Base-by-base conservation (phyloP, 1,139 yeast species). In the Kodamaea suecica region DNA sequence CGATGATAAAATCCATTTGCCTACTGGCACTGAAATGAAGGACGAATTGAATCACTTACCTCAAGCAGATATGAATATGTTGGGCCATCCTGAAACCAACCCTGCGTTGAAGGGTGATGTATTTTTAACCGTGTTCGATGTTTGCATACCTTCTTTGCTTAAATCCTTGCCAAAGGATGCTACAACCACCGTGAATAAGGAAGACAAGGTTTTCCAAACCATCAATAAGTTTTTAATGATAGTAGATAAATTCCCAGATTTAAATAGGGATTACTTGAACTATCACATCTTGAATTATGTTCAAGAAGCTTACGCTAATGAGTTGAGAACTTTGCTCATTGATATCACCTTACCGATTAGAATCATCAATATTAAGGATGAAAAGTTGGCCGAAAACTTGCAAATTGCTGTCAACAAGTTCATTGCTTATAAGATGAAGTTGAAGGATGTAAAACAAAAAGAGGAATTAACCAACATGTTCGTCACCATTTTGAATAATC, bases 51-150 rank as follows among this genome's bases (percentile, higher is more conserved):
- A 79, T 41, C 73, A 76, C 37, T 68, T 88, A 45, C 97, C 97
- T 0, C 96, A 87, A 46, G 87, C 90, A 12, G 95, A 88, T 53
- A 74, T 87, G 71, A 81, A 80, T 46, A 81, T 86, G 75, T 67
- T 90, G 44, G 97, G 97, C 24, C 80, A 81, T 45, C 81, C 84
- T 10, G 92, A 84, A 35, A 78, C 87, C 17, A 90, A 88, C 52
- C 96, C 97, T 6, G 97, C 95, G 0, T 68, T 90, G 47, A 79
- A 80, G 49, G 97, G 97, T 39, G 96, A 88, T 53, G 79, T 90
- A 36, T 94, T 94, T 3, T 68, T 88, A 47, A 78, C 95, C 0
- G 76, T 88, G 15, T 88, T 77, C 52, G 96, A 88, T 55, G 72
- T 84, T 29, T 81, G 84, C 30, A 63, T 84, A 38, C 73, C 76